Base-by-base conservation (phyloP, 257 asterid genomes). In the Solanum bulbocastanum region DNA sequence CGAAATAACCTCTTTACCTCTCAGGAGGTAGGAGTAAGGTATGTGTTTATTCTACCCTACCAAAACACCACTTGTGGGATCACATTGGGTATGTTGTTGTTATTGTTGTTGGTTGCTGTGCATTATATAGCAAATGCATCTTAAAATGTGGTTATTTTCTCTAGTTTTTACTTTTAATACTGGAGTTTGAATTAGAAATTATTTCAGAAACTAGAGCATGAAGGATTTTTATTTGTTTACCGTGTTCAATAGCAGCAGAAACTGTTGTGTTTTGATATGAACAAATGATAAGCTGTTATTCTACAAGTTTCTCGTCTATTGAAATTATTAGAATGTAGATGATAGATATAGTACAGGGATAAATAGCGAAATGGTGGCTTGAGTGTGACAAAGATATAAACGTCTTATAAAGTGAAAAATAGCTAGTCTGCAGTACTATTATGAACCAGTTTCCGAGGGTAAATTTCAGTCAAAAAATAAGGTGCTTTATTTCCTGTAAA, bases 401-500 rank as follows among this genome's bases (percentile, higher is more conserved):
- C 40, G 56, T 23, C 56, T 23, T 75, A 39, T 39, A 32, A 10
- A 75, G 22, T 74, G 52, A 74, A 75, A 75, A 75, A 22, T 37
- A 39, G 42, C 20, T 65, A 39, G 72, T 86, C 33, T 86, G 90
- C 90, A 91, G 93, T 91, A 91, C 83, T 91, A 40, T 40, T 4
- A 65, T 60, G 83, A 89, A 6, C 93, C 92, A 12, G 69, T 30
- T n/a, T 58, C 87, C 3, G 92, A 91, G 66, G 33, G 27, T 11
- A 88, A 33, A 39, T 85, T 91, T 71, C 89, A 87, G 30, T 91
- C 42, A 92, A 14, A 91, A 89, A 85, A 72, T 37, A 91, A 91
- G 88, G 93, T 89, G 36, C 72, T 87, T 36, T 87, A 90, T 86
- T 91, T 58, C 88, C 16, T 91, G 71, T 89, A 88, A 66, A 87